A percentile compares a stretch with the other conserved stretches of the same genome.
Conservation (phyloP, 495 filamentous ascomycete genomes). For the Aspergillus egyptiacus region DNA sequence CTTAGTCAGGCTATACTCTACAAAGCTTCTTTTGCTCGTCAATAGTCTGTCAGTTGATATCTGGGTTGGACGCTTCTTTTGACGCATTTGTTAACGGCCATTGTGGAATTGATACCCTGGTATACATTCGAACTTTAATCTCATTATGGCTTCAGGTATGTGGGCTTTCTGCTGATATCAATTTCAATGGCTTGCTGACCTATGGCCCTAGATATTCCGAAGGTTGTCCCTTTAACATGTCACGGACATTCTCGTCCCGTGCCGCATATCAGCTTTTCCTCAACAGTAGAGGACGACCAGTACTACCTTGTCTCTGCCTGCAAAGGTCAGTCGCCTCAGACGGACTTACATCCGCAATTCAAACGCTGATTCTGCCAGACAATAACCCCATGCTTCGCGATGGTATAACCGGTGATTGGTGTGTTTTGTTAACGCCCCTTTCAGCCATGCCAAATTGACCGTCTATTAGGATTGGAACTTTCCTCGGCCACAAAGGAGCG, state of each 20-base stretch:
- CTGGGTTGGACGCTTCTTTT: slow-evolving; percentile 10
- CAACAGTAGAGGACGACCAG: slow-evolving; percentile 73
- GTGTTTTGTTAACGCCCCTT: slow-evolving; percentile 19
- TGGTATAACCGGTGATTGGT: slow-evolving; percentile 94
- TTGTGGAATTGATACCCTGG: slow-evolving; percentile 13
- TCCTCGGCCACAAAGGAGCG: slow-evolving; percentile 95
- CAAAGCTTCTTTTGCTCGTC: slow-evolving; percentile 10
- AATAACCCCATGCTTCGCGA: slow-evolving; percentile 98
- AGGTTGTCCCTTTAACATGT: slow-evolving; percentile 87
- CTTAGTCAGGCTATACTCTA: slow-evolving; percentile 9
- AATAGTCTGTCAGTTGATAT: slow-evolving; percentile 1
- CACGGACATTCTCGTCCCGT: slow-evolving; percentile 96
- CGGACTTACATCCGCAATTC: not conserved
- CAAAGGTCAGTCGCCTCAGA: slow-evolving; percentile 59
- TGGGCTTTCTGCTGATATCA: too few species aligned
- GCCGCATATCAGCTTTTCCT: slow-evolving; percentile 90
- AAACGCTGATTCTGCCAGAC: slow-evolving; percentile 46
- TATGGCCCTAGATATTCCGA: slow-evolving; percentile 53
- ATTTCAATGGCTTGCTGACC: too few species aligned
- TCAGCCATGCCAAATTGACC: not conserved
- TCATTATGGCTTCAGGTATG: slow-evolving; percentile 24
- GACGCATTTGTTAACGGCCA: slow-evolving; percentile 14
- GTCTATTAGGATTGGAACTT: slow-evolving; percentile 75
- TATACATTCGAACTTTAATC: slow-evolving; percentile 6
- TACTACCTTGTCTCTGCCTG: slow-evolving; percentile 98